Percentiles rank a stretch among this genome's conserved stretches.
Evolutionary conservation across 2,329 filamentous ascomycete genomes (phyloP).

Genomic region (Sarocladiaceae sp.): DNA sequence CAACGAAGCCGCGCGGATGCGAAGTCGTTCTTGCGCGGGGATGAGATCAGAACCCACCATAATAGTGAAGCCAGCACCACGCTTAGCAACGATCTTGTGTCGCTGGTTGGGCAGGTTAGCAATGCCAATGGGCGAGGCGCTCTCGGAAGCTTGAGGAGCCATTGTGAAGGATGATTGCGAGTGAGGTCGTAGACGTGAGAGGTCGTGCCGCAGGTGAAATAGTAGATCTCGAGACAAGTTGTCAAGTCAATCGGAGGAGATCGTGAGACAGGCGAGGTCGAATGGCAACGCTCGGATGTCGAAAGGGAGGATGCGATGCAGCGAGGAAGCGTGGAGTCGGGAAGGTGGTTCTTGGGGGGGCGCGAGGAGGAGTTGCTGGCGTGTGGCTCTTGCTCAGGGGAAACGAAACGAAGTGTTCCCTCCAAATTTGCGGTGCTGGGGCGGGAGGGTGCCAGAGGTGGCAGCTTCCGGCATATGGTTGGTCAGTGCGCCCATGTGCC

Average conservation of each 20-base stretch:
- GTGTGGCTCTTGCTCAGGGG: conserved; percentile 7
- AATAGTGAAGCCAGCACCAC: conserved; percentile 97
- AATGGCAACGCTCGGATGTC: conserved; percentile 6
- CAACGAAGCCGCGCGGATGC: not conserved
- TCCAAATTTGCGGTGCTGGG: conserved; percentile 10
- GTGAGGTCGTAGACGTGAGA: conserved; percentile 9
- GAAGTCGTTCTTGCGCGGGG: too few species aligned
- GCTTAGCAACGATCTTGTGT: conserved; percentile 70
- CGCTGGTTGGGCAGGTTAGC: conserved; percentile 69
- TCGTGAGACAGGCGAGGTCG: conserved; percentile 1
- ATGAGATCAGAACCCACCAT: conserved; percentile 64
- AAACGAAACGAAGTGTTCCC: conserved; percentile 9
- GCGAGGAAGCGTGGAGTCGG: conserved; percentile 7
- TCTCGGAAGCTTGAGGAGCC: conserved; percentile 53
- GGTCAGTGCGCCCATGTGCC: conserved; percentile 14
- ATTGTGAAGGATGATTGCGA: conserved; percentile 33
- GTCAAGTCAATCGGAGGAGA: too few species aligned
- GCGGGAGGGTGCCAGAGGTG: conserved; percentile 11
- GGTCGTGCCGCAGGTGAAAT: conserved; percentile 14
- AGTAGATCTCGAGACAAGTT: not conserved
- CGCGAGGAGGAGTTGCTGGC: conserved; percentile 8
- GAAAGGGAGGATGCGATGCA: conserved; percentile 6
- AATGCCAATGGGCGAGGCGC: conserved; percentile 65
- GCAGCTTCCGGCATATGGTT: conserved; percentile 12
- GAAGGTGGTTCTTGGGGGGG: conserved; percentile 5